Percentiles rank a stretch among this genome's conserved stretches.
Conservation (phyloP, 495 filamentous ascomycete genomes). For the Penicillium steckii region DNA sequence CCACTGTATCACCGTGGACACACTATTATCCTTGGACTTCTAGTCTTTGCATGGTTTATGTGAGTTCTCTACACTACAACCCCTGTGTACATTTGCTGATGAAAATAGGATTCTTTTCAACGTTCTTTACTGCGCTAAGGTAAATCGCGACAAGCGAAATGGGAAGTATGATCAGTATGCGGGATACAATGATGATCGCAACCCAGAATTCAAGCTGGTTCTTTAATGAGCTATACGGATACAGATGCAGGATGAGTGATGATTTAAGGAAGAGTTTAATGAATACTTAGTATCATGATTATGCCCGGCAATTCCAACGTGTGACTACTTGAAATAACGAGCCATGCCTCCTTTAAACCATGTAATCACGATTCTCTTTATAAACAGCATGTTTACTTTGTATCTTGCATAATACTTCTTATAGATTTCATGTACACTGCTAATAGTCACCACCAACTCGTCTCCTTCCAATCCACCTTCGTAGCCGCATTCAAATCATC, state of each 20-base stretch:
- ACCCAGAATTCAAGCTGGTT: slow-evolving; percentile 63
- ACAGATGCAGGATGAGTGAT: neutral
- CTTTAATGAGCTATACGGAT: slow-evolving; percentile 42
- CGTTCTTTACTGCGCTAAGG: slow-evolving; percentile 62
- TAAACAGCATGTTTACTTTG: no score
- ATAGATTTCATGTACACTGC: no score
- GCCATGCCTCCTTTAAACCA: no score
- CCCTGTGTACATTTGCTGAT: neutral
- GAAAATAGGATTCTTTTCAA: slow-evolving; percentile 55
- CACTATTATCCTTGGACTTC: slow-evolving; percentile 54
- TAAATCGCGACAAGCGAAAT: slow-evolving; percentile 61
- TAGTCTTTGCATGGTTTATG: slow-evolving; percentile 64
- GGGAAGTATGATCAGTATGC: slow-evolving; percentile 61
- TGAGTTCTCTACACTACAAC: slow-evolving; percentile 51
- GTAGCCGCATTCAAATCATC: slow-evolving; percentile 25
- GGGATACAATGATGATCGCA: slow-evolving; percentile 63
- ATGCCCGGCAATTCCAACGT: no score
- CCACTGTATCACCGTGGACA: slow-evolving; percentile 54
- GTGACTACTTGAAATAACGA: no score
- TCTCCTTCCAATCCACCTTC: slow-evolving; percentile 18
- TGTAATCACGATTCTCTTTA: no score
- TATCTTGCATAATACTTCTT: no score
- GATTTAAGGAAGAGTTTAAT: neutral
- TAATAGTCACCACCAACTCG: slow-evolving; percentile 15
- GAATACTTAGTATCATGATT: no score